Evolutionary conservation across 768 basidiomycete genomes (phyloP).

Genomic region (Tylopilus felleus): DNA sequence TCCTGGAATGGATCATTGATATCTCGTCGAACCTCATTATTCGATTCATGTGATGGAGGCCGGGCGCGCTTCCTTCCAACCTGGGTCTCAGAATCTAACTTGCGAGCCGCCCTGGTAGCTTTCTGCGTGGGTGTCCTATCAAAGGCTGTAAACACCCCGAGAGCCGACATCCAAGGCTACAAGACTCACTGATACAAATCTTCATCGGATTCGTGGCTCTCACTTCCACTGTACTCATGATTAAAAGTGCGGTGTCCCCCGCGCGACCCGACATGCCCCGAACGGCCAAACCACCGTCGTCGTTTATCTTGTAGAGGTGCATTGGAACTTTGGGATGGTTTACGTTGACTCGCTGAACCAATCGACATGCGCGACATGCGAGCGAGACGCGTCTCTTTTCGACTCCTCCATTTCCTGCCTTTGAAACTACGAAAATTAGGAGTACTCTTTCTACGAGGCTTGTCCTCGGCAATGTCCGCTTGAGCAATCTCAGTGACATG

Average conservation of each 20-base stretch:
- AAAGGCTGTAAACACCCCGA: constrained; percentile 1
- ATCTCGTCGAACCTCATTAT: constrained; percentile 3
- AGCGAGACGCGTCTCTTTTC: constrained; percentile 10
- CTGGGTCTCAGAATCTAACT: constrained; percentile 2
- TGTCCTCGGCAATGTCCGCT: constrained; percentile 10
- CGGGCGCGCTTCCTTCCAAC: constrained; percentile 6
- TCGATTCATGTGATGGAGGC: background rate
- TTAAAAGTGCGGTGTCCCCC: background rate
- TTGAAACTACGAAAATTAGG: background rate
- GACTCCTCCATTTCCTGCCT: constrained; percentile 3
- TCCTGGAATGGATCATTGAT: background rate
- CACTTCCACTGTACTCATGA: background rate
- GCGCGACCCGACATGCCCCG: constrained; percentile 8
- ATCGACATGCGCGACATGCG: constrained; percentile 19
- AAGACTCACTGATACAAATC: constrained; percentile 7
- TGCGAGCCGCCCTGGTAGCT: constrained; percentile 16
- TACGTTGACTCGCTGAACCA: constrained; percentile 6
- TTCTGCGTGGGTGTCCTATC: constrained; percentile 7
- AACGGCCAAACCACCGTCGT: constrained; percentile 14
- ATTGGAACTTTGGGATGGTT: background rate
- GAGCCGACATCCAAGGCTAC: background rate
- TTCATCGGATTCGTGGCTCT: background rate
- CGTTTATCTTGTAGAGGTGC: background rate
- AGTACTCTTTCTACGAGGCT: constrained; percentile 3
- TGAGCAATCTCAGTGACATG: constrained; percentile 1